Base-by-base conservation (phyloP, 371 early-diverging fungal species). In the Phascolomyces articulosus region DNA sequence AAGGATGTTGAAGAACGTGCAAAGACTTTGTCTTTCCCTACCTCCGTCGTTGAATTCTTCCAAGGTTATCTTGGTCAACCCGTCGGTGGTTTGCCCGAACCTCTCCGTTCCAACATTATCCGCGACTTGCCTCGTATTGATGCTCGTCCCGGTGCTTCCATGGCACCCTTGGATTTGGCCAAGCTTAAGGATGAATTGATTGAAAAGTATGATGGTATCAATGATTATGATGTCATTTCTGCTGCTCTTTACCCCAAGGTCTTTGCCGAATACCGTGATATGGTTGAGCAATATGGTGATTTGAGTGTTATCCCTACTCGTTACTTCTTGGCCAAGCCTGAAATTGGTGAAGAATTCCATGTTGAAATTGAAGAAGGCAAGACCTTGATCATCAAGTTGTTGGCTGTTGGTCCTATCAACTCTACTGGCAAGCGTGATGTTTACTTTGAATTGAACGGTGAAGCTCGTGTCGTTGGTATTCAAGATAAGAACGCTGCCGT, bases 31-130 rank as follows among this genome's bases (percentile, higher is more conserved):
- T 92, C 93, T 40, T 96, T 97, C 91, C 98, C 98, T 23, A 89
- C 89, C 28, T 93, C 94, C 18, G 96, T 97, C 9, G 88, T 97
- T 16, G 98, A 97, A 73, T 95, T 94, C 84, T 96, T 94, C 90
- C 96, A 96, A 76, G 98, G 98, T 38, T 92, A 89, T 66, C 82
- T 97, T 7, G 98, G 98, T 56, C 92, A 93, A 74, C 98, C 98
- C 27, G 87, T 90, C 62, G 95, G 94, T 68, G 98, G 98, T 21
- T 96, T 95, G 89, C 93, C 93, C 15, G 96, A 97, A 70, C 92
- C 91, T 28, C 80, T 97, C 58, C 89, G 97, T 27, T 78, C 88
- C 13, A 79, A 89, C 60, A 94, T 97, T 64, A 88, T 97, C 67
- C 85, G 89, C 55, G 83, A 90, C 38, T 71, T 92, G 48, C 87